Evolutionary conservation across 306 rosid species (phyloP).

Genomic region (Quercus robur): DNA sequence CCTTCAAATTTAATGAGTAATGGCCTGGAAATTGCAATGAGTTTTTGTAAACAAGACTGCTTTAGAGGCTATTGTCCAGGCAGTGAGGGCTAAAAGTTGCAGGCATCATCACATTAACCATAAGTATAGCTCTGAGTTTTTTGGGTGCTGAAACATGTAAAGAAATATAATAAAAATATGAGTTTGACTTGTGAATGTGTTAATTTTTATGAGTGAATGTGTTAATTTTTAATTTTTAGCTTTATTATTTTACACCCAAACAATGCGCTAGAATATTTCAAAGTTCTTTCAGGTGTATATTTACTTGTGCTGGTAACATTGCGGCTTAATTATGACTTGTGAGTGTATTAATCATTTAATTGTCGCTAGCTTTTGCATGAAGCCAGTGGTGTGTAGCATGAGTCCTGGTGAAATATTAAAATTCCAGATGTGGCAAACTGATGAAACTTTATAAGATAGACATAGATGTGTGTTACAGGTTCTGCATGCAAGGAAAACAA

Average conservation of each 20-base stretch:
- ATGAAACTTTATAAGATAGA: not conserved
- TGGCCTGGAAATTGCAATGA: not conserved
- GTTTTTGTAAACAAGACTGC: not conserved
- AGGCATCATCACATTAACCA: not conserved
- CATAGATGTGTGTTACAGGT: not conserved
- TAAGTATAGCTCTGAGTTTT: not conserved
- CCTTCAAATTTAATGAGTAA: not conserved
- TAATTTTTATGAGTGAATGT: not conserved
- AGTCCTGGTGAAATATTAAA: not conserved
- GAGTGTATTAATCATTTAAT: not conserved
- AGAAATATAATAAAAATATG: not conserved
- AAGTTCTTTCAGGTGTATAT: not conserved
- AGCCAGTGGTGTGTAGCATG: not conserved
- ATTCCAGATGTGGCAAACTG: not conserved
- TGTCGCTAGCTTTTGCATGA: not conserved
- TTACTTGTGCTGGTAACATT: not conserved
- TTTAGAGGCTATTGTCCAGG: not conserved
- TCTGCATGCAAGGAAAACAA: not conserved
- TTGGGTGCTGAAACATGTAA: not conserved
- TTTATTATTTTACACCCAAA: not conserved
- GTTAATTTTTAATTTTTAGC: not conserved
- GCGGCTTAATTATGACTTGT: not conserved
- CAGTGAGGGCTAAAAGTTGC: not conserved
- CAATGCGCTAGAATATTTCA: not conserved
- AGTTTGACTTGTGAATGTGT: not conserved